Evolutionary conservation across 2,329 filamentous ascomycete species (phyloP).

Genomic region (Nemania abortiva): DNA sequence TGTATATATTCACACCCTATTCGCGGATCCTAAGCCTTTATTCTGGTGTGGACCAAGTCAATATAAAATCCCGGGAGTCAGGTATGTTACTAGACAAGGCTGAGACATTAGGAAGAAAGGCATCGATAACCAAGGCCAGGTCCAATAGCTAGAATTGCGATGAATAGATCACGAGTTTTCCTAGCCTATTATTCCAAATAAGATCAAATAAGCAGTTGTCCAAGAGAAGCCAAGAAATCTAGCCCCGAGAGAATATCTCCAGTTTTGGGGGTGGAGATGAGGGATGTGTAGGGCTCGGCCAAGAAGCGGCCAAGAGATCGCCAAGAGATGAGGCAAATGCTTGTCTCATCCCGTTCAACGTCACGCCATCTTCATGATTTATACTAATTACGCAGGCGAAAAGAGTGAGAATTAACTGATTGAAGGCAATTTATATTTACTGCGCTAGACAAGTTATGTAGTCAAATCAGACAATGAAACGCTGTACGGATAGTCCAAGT

Average conservation of each 20-base stretch:
- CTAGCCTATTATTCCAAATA: too few relatives aligned
- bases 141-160: too few relatives aligned
- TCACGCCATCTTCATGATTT: constrained; percentile 19
- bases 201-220: too few relatives aligned
- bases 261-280: neutral
- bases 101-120: too few relatives aligned
- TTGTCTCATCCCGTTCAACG: constrained; percentile 41
- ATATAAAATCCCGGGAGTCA: neutral
- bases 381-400: neutral
- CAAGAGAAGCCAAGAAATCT: too few relatives aligned
- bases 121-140: too few relatives aligned
- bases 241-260: constrained; percentile 10
- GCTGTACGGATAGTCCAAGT: constrained; percentile 7
- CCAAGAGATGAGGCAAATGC: constrained; percentile 50
- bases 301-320: constrained; percentile 49
- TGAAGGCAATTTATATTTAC: neutral
- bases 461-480: constrained; percentile 2
- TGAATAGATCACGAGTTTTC: too few relatives aligned
- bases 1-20: neutral
- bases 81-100: neutral
- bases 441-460: neutral
- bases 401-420: neutral
- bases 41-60: neutral
- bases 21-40: neutral
- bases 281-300: constrained; percentile 12